Evolutionary conservation across 2,329 filamentous ascomycete genomes (phyloP).

Genomic region (Pezicula rhizophila): DNA sequence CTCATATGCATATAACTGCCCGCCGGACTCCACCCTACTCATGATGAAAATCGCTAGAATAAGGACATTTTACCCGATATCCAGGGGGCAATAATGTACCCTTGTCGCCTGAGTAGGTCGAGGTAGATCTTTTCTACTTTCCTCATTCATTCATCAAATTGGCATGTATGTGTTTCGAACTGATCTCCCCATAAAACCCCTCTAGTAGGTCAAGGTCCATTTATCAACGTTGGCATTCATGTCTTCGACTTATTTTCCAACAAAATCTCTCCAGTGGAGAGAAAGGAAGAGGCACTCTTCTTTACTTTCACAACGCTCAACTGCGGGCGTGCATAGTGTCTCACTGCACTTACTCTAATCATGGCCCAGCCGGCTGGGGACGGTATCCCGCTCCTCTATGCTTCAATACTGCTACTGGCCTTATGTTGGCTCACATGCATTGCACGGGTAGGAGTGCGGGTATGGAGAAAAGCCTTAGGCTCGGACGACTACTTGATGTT

Average conservation of each 20-base stretch:
- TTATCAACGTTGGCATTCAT: neutral
- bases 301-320: neutral
- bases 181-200: neutral
- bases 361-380: conserved; percentile 22
- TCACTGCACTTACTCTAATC: conserved; percentile 2
- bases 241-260: neutral
- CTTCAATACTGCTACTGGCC: conserved; percentile 18
- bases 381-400: conserved; percentile 20
- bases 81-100: neutral
- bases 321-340: neutral
- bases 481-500: conserved; percentile 23
- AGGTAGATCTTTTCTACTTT: neutral
- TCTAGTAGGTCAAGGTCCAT: neutral
- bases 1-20: too few species aligned
- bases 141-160: too few species aligned
- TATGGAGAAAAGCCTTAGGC: conserved; percentile 22
- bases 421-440: conserved; percentile 20
- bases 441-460: conserved; percentile 17
- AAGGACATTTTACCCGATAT: neutral
- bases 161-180: neutral
- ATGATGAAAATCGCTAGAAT: neutral
- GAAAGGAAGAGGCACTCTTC: conserved; percentile 1
- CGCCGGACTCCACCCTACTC: neutral
- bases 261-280: conserved; percentile 1
- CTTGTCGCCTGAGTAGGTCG: neutral